Evolutionary conservation across 2,329 filamentous ascomycete species (phyloP).

Genomic region (Pseudopithomyces chartarum): DNA sequence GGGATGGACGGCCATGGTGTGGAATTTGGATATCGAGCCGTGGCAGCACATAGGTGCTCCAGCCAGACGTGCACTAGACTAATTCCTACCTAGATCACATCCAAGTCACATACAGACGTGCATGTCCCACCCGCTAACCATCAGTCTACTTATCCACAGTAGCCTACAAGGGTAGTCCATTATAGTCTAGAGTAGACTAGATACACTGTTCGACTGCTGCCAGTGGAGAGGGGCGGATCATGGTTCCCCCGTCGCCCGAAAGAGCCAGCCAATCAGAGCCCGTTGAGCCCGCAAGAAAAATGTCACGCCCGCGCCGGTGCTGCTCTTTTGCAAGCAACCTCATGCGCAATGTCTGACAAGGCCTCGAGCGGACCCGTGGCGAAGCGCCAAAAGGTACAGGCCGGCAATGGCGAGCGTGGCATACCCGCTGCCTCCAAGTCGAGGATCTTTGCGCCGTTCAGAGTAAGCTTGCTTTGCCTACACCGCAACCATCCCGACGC

Average conservation of each 20-base stretch:
- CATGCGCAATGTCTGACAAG: slow-evolving; percentile 52
- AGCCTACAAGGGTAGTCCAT: too few relatives aligned
- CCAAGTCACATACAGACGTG: too few relatives aligned
- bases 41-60: too few relatives aligned
- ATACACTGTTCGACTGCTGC: too few relatives aligned
- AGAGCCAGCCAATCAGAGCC: background rate
- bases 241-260: background rate
- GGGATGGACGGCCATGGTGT: background rate
- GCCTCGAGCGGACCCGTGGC: slow-evolving; percentile 57
- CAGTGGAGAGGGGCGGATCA: background rate
- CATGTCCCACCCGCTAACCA: too few relatives aligned
- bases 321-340: background rate
- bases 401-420: slow-evolving; percentile 44
- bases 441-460: slow-evolving; percentile 89
- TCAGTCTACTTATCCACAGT: too few relatives aligned
- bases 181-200: too few relatives aligned
- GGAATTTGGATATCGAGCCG: too few relatives aligned
- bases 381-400: slow-evolving; percentile 63
- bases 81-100: too few relatives aligned
- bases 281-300: slow-evolving; percentile 3
- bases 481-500: background rate
- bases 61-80: too few relatives aligned
- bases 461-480: slow-evolving; percentile 61
- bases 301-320: background rate
- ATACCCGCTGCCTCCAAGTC: slow-evolving; percentile 59